These are phyloP conservation scores for Curvularia sp. DNA, from an alignment of 2,329 filamentous ascomycete species.

Conservation along the genomic window DNA sequence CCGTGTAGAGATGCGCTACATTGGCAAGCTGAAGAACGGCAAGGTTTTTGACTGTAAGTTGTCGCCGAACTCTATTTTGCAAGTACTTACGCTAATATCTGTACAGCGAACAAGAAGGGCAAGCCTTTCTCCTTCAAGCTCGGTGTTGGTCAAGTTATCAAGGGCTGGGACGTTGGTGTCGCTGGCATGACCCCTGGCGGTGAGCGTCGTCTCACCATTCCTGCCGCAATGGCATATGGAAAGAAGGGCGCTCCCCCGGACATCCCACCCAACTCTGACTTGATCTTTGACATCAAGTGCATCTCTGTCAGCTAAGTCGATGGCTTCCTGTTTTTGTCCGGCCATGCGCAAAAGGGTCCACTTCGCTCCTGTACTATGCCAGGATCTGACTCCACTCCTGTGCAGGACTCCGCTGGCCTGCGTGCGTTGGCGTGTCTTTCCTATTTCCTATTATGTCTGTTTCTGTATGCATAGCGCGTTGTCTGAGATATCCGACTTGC, in stretches of 20 bases:
- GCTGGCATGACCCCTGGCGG: slow-evolving; percentile 91
- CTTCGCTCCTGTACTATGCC: slow-evolving; percentile 37
- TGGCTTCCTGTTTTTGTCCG: slow-evolving; percentile 10
- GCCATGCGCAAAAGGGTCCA: slow-evolving; percentile 28
- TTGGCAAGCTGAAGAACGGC: slow-evolving; percentile 90
- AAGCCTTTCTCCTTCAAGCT: slow-evolving; percentile 97
- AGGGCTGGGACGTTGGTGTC: slow-evolving; percentile 97
- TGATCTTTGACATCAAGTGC: slow-evolving; percentile 80
- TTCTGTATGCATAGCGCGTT: slow-evolving; percentile 45
- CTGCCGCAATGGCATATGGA: slow-evolving; percentile 87
- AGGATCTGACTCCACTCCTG: slow-evolving; percentile 40
- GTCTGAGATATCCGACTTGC: slow-evolving; percentile 54
- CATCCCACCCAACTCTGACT: slow-evolving; percentile 88
- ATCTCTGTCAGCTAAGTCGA: slow-evolving; percentile 55
- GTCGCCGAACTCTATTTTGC: not conserved
- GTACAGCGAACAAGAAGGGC: slow-evolving; percentile 95
- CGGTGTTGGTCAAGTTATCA: slow-evolving; percentile 94
- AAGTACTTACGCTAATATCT: slow-evolving; percentile 26
- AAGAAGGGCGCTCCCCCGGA: slow-evolving; percentile 75
- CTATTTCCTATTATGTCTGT: slow-evolving; percentile 27
- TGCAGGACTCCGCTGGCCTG: slow-evolving; percentile 31
- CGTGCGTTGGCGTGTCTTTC: slow-evolving; percentile 30
- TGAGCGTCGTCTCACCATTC: slow-evolving; percentile 91
- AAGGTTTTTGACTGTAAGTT: slow-evolving; percentile 91
- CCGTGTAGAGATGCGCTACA: slow-evolving; percentile 93